Percentiles rank a stretch among this genome's conserved stretches.
These are phyloP conservation scores for Sclerotinia trifoliorum DNA, from an alignment of 2,329 filamentous ascomycete genomes.

Conservation along the genomic window DNA sequence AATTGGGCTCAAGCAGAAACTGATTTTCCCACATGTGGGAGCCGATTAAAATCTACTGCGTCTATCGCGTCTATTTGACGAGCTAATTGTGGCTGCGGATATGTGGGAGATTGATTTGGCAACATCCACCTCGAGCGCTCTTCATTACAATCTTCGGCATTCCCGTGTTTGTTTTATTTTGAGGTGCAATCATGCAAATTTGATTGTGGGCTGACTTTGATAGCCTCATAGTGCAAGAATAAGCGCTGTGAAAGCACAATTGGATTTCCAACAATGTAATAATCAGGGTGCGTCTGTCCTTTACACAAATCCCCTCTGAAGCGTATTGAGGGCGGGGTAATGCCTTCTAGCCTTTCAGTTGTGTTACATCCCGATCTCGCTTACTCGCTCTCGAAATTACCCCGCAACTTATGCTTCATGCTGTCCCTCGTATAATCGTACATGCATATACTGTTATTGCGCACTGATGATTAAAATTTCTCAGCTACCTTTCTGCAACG, in stretches of 20 bases:
- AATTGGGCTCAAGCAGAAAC: background rate
- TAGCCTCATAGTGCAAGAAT: background rate
- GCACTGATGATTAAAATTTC: too few relatives aligned
- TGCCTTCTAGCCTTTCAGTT: rapidly evolving
- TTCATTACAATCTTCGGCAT: background rate
- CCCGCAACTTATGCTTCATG: too few relatives aligned
- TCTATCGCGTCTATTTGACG: background rate
- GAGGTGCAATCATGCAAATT: background rate
- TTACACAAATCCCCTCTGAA: background rate
- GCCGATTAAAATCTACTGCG: background rate
- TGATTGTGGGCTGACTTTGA: background rate
- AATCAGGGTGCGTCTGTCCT: background rate
- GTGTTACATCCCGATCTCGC: too few relatives aligned
- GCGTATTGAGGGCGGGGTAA: background rate
- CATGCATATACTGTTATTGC: background rate
- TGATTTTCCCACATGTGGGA: background rate
- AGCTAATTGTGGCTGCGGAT: background rate
- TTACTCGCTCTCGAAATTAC: background rate
- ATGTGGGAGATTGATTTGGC: too few relatives aligned
- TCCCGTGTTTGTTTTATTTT: background rate
- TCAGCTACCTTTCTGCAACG: background rate
- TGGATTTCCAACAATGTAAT: too few relatives aligned
- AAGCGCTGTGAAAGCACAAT: background rate
- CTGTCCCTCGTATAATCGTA: too few relatives aligned
- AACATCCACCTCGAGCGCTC: background rate